phyloP scores from a whole-genome alignment of 2,329 filamentous ascomycete species.

The Colletotrichum sp. region DNA sequence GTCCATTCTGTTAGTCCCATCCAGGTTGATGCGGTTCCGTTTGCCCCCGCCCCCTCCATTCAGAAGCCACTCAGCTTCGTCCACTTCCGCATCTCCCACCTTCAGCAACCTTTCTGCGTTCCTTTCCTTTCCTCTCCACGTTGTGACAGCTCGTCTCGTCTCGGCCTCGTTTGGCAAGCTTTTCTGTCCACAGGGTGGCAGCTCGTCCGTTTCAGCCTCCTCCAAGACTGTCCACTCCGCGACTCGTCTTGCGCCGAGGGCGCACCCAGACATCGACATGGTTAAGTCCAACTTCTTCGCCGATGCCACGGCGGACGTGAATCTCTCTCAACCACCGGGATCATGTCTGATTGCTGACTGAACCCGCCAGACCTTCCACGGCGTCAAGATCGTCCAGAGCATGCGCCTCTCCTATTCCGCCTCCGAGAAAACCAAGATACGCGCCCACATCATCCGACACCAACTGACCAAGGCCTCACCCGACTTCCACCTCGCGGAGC shows the following conservation, averaged over 20 bases:
- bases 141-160: neutral
- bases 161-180: neutral
- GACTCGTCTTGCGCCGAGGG: neutral
- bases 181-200: neutral
- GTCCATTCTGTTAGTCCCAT: neutral
- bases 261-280: neutral
- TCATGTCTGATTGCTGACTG: neutral
- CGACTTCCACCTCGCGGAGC: neutral
- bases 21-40: neutral
- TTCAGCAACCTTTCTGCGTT: neutral
- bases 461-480: neutral
- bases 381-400: neutral
- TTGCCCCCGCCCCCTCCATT: neutral
- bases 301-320: neutral
- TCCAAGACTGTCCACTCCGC: neutral
- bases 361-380: neutral
- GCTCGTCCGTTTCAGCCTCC: neutral
- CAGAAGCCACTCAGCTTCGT: neutral
- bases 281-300: neutral
- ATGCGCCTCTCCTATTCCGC: neutral
- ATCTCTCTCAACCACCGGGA: neutral
- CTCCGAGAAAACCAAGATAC: neutral
- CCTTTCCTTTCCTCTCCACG: neutral
- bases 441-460: neutral
- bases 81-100: neutral